phyloP scores from a whole-genome alignment of 805 yeast genomes.

The Candida boleticola region DNA sequence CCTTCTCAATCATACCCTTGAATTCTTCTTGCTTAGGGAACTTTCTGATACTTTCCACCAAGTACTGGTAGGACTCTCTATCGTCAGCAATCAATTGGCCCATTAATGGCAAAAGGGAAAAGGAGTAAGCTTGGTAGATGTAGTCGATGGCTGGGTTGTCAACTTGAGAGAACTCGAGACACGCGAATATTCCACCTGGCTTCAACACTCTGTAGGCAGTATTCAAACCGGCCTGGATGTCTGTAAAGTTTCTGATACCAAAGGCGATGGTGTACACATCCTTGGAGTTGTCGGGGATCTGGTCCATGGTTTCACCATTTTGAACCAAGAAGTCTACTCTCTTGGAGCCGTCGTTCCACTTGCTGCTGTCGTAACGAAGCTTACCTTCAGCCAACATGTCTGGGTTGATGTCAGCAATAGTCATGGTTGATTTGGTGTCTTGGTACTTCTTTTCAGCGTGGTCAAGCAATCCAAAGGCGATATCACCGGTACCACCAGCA shows the following conservation, averaged over 20 bases:
- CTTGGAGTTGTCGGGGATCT: conserved; percentile 80
- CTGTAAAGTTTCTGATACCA: conserved; percentile 95
- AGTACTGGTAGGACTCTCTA: conserved; percentile 91
- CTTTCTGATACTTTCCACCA: conserved; percentile 89
- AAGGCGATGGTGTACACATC: conserved; percentile 96
- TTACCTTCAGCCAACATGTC: conserved; percentile 96
- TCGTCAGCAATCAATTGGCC: conserved; percentile 96
- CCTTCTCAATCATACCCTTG: conserved; percentile 87
- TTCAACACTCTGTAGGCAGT: conserved; percentile 95
- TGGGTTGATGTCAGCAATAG: conserved; percentile 90
- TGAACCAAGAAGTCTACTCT: conserved; percentile 83
- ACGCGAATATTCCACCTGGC: conserved; percentile 98
- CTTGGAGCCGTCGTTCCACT: conserved; percentile 56
- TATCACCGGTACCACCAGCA: conserved; percentile 99
- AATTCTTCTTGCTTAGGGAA: conserved; percentile 93
- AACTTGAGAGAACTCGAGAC: conserved; percentile 92
- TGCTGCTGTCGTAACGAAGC: conserved; percentile 59
- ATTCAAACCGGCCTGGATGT: conserved; percentile 87
- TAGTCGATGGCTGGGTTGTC: conserved; percentile 73
- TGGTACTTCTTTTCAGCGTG: conserved; percentile 80
- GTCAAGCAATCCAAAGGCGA: conserved; percentile 91
- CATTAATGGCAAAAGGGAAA: conserved; percentile 84
- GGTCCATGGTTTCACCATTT: conserved; percentile 87
- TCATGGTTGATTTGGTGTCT: conserved; percentile 77
- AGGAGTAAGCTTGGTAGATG: conserved; percentile 84